These are phyloP conservation scores for Aspergillus homomorphus DNA, from an alignment of 495 filamentous ascomycete species.

Conservation along the genomic window DNA sequence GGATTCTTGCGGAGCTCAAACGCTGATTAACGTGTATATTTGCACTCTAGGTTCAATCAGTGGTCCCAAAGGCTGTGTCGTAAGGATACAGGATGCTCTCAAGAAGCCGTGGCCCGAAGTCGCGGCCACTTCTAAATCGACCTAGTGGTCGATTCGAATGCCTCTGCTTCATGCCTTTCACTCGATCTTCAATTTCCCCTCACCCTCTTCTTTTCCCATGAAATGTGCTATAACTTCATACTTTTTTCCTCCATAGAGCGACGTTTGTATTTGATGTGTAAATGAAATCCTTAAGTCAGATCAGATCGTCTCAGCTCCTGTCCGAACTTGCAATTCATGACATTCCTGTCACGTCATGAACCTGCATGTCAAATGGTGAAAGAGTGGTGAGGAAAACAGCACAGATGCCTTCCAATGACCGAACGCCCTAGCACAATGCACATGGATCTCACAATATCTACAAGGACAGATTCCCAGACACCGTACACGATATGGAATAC, in stretches of 20 bases:
- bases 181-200: slow-evolving; percentile 5
- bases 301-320: slow-evolving; percentile 5
- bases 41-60: slow-evolving; percentile 62
- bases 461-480: slow-evolving; percentile 8
- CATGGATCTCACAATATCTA: neutral
- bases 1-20: neutral
- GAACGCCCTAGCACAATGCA: neutral
- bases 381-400: neutral
- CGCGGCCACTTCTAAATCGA: slow-evolving; percentile 40
- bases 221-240: slow-evolving; percentile 46
- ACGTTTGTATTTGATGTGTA: slow-evolving; percentile 49
- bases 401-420: neutral
- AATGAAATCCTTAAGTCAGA: slow-evolving; percentile 43
- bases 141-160: slow-evolving; percentile 20
- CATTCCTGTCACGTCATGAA: neutral
- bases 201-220: neutral
- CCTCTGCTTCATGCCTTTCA: slow-evolving; percentile 8
- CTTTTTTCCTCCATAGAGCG: slow-evolving; percentile 37
- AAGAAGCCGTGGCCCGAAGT: slow-evolving; percentile 80
- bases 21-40: slow-evolving; percentile 11
- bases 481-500: slow-evolving; percentile 13
- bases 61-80: slow-evolving; percentile 77
- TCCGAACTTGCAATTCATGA: neutral
- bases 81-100: slow-evolving; percentile 85
- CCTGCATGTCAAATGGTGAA: neutral